Evolutionary conservation across 805 yeast genomes (phyloP).

Genomic region (Middelhovenomyces tepae): DNA sequence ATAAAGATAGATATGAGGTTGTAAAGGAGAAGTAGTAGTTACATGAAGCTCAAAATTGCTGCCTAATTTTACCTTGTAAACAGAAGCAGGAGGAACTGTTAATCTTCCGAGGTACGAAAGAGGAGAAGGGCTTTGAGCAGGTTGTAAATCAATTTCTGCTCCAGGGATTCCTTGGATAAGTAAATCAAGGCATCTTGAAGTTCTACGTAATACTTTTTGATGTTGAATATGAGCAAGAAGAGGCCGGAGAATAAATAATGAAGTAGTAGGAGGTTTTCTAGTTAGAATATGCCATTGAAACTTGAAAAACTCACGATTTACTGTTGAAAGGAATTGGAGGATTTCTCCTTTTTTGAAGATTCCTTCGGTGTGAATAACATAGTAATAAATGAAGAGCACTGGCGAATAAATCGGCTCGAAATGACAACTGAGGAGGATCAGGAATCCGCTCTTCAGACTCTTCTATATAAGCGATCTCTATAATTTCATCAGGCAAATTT

Average conservation of each 20-base stretch:
- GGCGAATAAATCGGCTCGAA: constrained; percentile 46
- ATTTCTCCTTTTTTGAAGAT: constrained; percentile 29
- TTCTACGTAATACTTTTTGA: constrained; percentile 16
- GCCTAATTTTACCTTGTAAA: constrained; percentile 7
- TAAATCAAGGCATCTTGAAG: constrained; percentile 17
- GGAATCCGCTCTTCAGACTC: constrained; percentile 21
- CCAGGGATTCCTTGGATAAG: constrained; percentile 14
- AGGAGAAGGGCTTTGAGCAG: constrained; percentile 1
- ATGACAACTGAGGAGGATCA: constrained; percentile 22
- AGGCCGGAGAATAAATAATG: constrained; percentile 22
- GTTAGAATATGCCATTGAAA: too few relatives aligned
- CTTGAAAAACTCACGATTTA: too few relatives aligned
- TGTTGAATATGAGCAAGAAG: constrained; percentile 26
- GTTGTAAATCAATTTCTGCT: constrained; percentile 9
- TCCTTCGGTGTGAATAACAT: constrained; percentile 45
- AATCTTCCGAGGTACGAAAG: constrained; percentile 15
- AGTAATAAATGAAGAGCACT: constrained; percentile 50
- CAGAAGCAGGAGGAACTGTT: constrained; percentile 17
- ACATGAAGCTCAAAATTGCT: constrained; percentile 13
- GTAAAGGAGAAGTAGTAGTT: constrained; percentile 18
- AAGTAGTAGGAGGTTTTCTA: constrained; percentile 6
- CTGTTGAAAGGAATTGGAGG: constrained; percentile 10
- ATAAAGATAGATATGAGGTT: constrained; percentile 17
- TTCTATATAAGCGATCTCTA: constrained; percentile 51
- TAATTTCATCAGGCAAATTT: constrained; percentile 53